Evolutionary conservation across 345 rosid genomes (phyloP).

Genomic region (Aquilaria malaccensis): DNA sequence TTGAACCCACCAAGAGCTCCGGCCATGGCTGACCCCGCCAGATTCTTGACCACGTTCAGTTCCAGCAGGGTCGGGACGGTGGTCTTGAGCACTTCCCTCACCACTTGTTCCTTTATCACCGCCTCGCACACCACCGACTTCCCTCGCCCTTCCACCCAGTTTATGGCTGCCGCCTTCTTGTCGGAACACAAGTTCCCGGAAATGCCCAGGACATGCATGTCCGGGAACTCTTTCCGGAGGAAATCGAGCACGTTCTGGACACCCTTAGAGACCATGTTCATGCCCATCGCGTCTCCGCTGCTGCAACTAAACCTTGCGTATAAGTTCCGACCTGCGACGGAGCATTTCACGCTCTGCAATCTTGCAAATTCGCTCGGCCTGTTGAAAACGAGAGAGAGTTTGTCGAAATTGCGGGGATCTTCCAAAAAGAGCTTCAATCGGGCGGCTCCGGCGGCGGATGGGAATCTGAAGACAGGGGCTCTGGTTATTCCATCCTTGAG

Average conservation of each 20-base stretch:
- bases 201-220: conserved; percentile 54
- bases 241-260: conserved; percentile 53
- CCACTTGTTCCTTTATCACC: conserved; percentile 46
- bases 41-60: conserved; percentile 69
- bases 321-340: conserved; percentile 46
- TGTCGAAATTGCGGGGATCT: conserved; percentile 35
- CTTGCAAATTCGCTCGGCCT: conserved; percentile 54
- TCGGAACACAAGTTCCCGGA: conserved; percentile 52
- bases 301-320: conserved; percentile 47
- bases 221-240: conserved; percentile 33
- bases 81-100: conserved; percentile 59
- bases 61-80: conserved; percentile 56
- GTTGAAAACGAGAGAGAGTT: conserved; percentile 30
- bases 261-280: conserved; percentile 60
- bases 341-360: conserved; percentile 34
- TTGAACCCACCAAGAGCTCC: conserved; percentile 81
- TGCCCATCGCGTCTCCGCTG: conserved; percentile 75
- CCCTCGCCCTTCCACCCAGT: conserved; percentile 79
- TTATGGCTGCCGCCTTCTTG: conserved; percentile 62
- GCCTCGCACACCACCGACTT: conserved; percentile 71
- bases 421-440: conserved; percentile 29
- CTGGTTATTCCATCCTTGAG: conserved; percentile 41
- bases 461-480: conserved; percentile 43
- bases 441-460: conserved; percentile 34
- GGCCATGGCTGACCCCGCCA: conserved; percentile 71